Base-by-base conservation (phyloP, 106 monocot species). In the Allium sativum region DNA sequence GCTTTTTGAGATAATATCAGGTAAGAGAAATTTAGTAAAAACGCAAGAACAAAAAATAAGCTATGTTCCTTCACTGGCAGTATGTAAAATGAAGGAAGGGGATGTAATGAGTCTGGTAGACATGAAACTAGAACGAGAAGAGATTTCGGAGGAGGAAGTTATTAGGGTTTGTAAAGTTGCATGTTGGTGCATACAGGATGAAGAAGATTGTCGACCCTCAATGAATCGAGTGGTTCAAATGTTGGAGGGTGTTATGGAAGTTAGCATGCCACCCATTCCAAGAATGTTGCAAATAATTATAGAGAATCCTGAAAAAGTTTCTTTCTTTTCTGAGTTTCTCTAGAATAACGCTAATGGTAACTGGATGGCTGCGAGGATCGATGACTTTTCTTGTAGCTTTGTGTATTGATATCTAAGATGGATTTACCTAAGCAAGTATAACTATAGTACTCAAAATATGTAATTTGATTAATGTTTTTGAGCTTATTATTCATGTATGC, bases 1-100 rank as follows among this genome's bases (percentile, higher is more conserved):
- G 40, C 46, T 94, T 56, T 62, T 94, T 10, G 94, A 94, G 74
- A 82, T 81, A 18, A 65, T 89, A 6, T 75, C 81, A 15, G 94
- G 94, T 12, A 59, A 76, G n/a, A 71, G 94, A 42, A 31, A 31
- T 31, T 31, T 31, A 31, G 5, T 3, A 31, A 48, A 45, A 20
- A 11, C 31, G 56, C 43, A 21, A 16, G 19, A 7, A 44, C 45
- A 47, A 9, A 58, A 43, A n/a, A 2, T 21, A 6, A 19, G 21
- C 8, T 68, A 57, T 31, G 57, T 68, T 40, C 68, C 68, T 22
- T 21, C 31, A 42, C 20, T 45, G 0, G 68, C 55, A 0, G 13
- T 43, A 9, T 58, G n/a, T 21, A 68, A 68, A 15, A n/a, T 68
- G 4, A 16, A 18, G 45, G 13, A 45, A 46, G 68, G 68, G 21